phyloP scores from a whole-genome alignment of 129 eudicot species.

The Centaurea solstitialis region DNA sequence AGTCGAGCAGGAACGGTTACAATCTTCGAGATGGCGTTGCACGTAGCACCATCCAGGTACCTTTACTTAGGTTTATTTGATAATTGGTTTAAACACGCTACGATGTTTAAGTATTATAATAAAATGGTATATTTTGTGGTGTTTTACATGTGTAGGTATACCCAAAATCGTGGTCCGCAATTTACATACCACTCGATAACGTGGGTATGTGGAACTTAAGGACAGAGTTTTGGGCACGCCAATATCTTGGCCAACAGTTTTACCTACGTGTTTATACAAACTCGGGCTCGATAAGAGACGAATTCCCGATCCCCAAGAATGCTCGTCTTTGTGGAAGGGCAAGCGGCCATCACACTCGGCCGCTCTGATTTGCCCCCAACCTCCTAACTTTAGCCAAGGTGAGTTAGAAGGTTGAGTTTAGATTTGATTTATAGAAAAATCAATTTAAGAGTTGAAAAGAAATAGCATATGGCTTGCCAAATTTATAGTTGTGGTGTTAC shows the following conservation, averaged over 20 bases:
- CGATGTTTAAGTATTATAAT: neutral
- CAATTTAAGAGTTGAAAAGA: neutral
- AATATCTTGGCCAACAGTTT: conserved; percentile 82
- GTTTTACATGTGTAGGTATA: conserved; percentile 53
- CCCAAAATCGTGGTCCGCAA: conserved; percentile 85
- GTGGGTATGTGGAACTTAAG: conserved; percentile 97
- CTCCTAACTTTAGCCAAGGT: neutral
- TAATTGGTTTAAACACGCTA: neutral
- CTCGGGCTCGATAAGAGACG: conserved; percentile 79
- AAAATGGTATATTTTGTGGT: neutral
- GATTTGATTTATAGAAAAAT: neutral
- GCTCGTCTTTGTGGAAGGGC: conserved; percentile 92
- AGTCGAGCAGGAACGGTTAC: conserved; percentile 64
- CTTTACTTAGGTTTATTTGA: neutral
- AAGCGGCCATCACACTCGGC: conserved; percentile 68
- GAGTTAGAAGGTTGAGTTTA: conserved; percentile 8
- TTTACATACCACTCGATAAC: conserved; percentile 75
- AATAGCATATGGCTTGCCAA: conserved; percentile 16
- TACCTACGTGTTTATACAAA: conserved; percentile 78
- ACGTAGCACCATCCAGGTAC: conserved; percentile 78
- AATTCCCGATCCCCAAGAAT: conserved; percentile 84
- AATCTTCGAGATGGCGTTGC: conserved; percentile 85
- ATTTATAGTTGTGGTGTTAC: conserved; percentile 40
- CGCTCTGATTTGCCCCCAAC: conserved; percentile 39
- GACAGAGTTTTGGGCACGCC: conserved; percentile 92